A percentile compares a stretch with the other conserved stretches of the same genome.
Evolutionary conservation across 805 yeast genomes (phyloP).

Genomic region (Hanseniaspora nectarophila): DNA sequence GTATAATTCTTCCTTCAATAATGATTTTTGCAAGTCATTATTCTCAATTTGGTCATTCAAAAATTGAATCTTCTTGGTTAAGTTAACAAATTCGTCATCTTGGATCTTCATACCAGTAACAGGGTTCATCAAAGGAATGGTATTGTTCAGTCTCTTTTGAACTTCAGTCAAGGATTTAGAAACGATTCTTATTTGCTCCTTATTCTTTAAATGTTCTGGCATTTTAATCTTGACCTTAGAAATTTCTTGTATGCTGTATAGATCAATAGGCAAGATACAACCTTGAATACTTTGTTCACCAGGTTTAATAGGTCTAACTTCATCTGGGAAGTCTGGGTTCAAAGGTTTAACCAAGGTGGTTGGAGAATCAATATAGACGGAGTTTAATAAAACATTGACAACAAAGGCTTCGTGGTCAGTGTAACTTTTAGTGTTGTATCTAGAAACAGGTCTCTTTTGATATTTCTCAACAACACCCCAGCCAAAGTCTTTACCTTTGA

Average conservation of each 20-base stretch:
- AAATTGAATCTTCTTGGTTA: conserved; percentile 69
- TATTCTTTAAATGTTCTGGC: conserved; percentile 61
- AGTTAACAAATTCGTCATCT: conserved; percentile 59
- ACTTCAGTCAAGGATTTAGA: conserved; percentile 69
- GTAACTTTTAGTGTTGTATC: conserved; percentile 44
- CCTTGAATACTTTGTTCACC: conserved; percentile 56
- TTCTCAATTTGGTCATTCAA: conserved; percentile 60
- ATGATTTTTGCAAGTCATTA: conserved; percentile 55
- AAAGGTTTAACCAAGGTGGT: conserved; percentile 63
- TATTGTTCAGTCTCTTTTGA: conserved; percentile 73
- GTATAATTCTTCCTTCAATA: conserved; percentile 51
- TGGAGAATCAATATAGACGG: conserved; percentile 77
- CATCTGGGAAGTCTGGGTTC: conserved; percentile 71
- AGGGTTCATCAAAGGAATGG: conserved; percentile 85
- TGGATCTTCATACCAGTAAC: conserved; percentile 84
- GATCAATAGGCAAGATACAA: conserved; percentile 74
- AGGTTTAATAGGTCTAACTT: conserved; percentile 69
- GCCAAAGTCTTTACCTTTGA: conserved; percentile 61
- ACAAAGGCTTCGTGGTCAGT: conserved; percentile 83
- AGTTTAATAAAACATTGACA: conserved; percentile 68
- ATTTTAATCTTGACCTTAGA: conserved; percentile 71
- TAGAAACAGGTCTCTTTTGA: conserved; percentile 54
- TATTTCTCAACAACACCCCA: conserved; percentile 87
- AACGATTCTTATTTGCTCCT: conserved; percentile 49
- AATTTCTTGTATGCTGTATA: conserved; percentile 60